These are phyloP conservation scores for Hibiscus mutabilis DNA, from an alignment of 345 rosid genomes.

Conservation along the genomic window DNA sequence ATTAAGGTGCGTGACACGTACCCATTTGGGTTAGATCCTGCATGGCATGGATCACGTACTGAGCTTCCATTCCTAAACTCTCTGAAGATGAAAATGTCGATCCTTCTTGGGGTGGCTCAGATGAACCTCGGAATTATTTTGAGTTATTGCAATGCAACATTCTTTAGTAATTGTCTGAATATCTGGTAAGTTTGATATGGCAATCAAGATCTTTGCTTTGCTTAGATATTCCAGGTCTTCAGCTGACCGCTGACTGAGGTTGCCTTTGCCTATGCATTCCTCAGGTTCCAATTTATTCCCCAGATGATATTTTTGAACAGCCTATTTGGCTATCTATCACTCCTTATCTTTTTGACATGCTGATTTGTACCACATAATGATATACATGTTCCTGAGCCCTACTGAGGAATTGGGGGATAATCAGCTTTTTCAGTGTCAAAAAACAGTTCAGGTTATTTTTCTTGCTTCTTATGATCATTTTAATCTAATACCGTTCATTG, in stretches of 20 bases:
- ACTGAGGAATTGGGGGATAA: conserved; percentile 87
- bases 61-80: conserved; percentile 94
- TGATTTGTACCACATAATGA: conserved; percentile 83
- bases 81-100: conserved; percentile 98
- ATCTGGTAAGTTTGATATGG: conserved; percentile 46
- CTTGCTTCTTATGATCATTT: background rate
- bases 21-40: conserved; percentile 95
- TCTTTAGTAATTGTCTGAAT: conserved; percentile 58
- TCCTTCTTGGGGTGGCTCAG: conserved; percentile 89
- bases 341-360: conserved; percentile 70
- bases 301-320: conserved; percentile 87
- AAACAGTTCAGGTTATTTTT: conserved; percentile 56
- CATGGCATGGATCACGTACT: conserved; percentile 80
- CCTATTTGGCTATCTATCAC: conserved; percentile 84
- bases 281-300: conserved; percentile 95
- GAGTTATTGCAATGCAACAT: conserved; percentile 82
- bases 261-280: conserved; percentile 11
- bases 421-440: conserved; percentile 73
- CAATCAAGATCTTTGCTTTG: conserved; percentile 9
- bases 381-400: conserved; percentile 96
- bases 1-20: conserved; percentile 71
- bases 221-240: conserved; percentile 5
- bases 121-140: conserved; percentile 94
- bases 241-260: background rate
- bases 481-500: background rate